These are phyloP conservation scores for Phytophthora constricta DNA, from an alignment of 352 stramenopile genomes.

Conservation along the genomic window DNA sequence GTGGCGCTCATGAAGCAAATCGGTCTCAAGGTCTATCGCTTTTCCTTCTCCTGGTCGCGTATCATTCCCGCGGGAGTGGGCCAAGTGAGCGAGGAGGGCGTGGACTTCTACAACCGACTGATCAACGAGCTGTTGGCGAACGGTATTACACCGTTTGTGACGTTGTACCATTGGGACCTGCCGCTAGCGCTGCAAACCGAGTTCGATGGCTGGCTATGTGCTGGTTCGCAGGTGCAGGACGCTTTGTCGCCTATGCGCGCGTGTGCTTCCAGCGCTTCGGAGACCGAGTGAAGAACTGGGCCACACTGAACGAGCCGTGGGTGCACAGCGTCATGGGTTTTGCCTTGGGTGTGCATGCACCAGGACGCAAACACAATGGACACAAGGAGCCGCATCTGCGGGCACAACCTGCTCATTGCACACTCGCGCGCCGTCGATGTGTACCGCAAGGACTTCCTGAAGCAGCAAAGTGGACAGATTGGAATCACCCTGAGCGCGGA, in stretches of 20 bases:
- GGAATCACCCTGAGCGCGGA: slow-evolving; percentile 93
- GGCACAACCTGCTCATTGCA: slow-evolving; percentile 90
- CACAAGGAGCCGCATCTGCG: slow-evolving; percentile 74
- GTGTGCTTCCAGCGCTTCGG: slow-evolving; percentile 93
- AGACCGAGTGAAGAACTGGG: slow-evolving; percentile 93
- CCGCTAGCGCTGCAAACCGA: slow-evolving; percentile 85
- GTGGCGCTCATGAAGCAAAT: slow-evolving; percentile 92
- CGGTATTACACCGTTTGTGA: slow-evolving; percentile 91
- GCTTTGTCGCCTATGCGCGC: slow-evolving; percentile 87
- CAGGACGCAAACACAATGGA: slow-evolving; percentile 51
- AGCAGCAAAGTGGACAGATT: slow-evolving; percentile 74
- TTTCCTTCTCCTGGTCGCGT: slow-evolving; percentile 92
- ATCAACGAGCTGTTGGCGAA: slow-evolving; percentile 88
- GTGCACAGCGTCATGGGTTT: slow-evolving; percentile 89
- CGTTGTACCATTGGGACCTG: slow-evolving; percentile 97
- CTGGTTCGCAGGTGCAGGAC: slow-evolving; percentile 44
- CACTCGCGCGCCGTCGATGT: slow-evolving; percentile 88
- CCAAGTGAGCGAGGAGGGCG: slow-evolving; percentile 82
- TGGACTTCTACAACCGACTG: slow-evolving; percentile 92
- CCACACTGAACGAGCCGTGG: slow-evolving; percentile 94
- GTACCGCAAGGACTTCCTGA: slow-evolving; percentile 86
- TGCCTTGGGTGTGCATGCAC: slow-evolving; percentile 86
- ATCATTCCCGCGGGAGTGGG: slow-evolving; percentile 89
- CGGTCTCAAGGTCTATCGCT: slow-evolving; percentile 90
- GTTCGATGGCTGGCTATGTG: slow-evolving; percentile 74